phyloP scores from a whole-genome alignment of 306 rosid species.

The Dalbergia oliveri region DNA sequence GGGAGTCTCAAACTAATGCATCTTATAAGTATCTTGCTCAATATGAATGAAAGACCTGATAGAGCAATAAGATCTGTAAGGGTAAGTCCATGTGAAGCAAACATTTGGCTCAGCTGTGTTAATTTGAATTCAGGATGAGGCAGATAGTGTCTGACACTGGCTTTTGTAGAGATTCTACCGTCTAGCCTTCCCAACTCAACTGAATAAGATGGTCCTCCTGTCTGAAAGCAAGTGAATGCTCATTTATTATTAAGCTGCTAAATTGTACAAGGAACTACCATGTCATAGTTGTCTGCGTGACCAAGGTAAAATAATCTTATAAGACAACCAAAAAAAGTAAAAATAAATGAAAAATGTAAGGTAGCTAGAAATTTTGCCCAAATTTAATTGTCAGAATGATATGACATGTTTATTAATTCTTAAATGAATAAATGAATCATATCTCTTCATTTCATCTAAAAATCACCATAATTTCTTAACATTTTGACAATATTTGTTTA shows the following conservation, averaged over 20 bases:
- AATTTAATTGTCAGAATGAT: too few species aligned
- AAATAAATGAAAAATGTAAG: too few species aligned
- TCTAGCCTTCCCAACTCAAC: conserved; percentile 87
- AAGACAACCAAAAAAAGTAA: neutral
- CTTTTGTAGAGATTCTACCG: conserved; percentile 70
- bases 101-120: conserved; percentile 57
- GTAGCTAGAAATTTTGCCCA: too few species aligned
- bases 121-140: conserved; percentile 69
- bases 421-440: too few species aligned
- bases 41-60: conserved; percentile 64
- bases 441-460: too few species aligned
- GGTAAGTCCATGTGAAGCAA: conserved; percentile 73
- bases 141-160: conserved; percentile 66
- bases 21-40: neutral
- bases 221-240: conserved; percentile 49
- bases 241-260: conserved; percentile 14
- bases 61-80: conserved; percentile 76
- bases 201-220: conserved; percentile 83
- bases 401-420: too few species aligned
- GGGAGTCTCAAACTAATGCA: too few species aligned
- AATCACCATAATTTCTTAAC: too few species aligned
- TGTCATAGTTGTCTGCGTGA: neutral
- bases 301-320: neutral
- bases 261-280: neutral
- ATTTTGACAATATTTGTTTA: too few species aligned